Evolutionary conservation across 169 alveolate genomes (phyloP).

Genomic region (Cryptosporidium xiaoi): DNA sequence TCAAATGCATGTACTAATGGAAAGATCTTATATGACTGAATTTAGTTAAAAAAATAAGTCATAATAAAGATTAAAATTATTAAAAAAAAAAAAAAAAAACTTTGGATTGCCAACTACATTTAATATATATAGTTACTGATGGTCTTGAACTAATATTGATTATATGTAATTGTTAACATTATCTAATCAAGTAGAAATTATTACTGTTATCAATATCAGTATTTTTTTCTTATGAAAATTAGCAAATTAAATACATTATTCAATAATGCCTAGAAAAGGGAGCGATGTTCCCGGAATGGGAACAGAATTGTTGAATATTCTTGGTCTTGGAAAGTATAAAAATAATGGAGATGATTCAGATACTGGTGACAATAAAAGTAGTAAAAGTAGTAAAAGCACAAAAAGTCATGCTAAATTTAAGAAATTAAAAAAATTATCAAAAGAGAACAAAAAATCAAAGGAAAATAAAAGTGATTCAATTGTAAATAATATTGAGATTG

Average conservation of each 20-base stretch:
- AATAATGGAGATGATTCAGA: constrained; percentile 28
- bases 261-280: constrained; percentile 46
- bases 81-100: neutral
- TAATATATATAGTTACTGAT: too few relatives aligned
- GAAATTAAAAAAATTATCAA: neutral
- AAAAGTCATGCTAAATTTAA: constrained; percentile 11
- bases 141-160: too few relatives aligned
- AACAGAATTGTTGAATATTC: constrained; percentile 23
- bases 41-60: neutral
- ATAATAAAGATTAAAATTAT: too few relatives aligned
- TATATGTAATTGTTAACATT: too few relatives aligned
- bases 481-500: constrained; percentile 19
- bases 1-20: neutral
- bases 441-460: neutral
- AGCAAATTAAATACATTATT: neutral
- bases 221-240: neutral
- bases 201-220: too few relatives aligned
- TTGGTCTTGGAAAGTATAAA: constrained; percentile 4
- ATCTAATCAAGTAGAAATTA: neutral
- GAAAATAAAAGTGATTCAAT: neutral
- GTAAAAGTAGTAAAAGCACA: neutral
- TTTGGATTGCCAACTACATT: neutral
- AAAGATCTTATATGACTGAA: neutral
- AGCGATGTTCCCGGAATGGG: constrained; percentile 66
- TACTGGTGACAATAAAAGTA: constrained; percentile 3